phyloP scores from a whole-genome alignment of 495 filamentous ascomycete genomes.

The Talaromyces stipitatus region DNA sequence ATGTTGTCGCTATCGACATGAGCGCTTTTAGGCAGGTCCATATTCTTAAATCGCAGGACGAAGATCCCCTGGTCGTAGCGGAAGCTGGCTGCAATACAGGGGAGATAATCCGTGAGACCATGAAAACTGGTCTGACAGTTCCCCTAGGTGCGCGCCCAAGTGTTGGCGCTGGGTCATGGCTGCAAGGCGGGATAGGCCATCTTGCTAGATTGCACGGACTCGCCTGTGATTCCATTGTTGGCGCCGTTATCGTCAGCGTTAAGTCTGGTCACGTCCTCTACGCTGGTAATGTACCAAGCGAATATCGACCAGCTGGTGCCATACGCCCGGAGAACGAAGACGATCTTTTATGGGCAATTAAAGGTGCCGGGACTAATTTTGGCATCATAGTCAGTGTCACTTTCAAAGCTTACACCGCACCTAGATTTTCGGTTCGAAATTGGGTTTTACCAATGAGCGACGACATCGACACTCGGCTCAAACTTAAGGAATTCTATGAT shows the following conservation, averaged over 20 bases:
- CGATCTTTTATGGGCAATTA: conserved; percentile 54
- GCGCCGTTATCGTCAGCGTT: conserved; percentile 50
- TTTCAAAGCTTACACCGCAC: conserved; percentile 44
- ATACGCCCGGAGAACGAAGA: conserved; percentile 38
- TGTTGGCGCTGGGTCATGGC: conserved; percentile 54
- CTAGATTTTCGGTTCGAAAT: conserved; percentile 36
- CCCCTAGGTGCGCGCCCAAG: conserved; percentile 54
- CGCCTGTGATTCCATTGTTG: conserved; percentile 52
- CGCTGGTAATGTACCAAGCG: conserved; percentile 44
- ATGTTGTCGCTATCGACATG: conserved; percentile 53
- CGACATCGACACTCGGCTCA: conserved; percentile 24
- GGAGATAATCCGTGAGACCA: conserved; percentile 46
- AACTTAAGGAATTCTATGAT: conserved; percentile 37
- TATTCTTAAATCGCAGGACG: conserved; percentile 20
- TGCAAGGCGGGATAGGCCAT: conserved; percentile 61
- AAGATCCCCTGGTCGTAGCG: conserved; percentile 35
- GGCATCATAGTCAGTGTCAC: conserved; percentile 53
- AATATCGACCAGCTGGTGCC: conserved; percentile 39
- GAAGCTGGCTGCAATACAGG: conserved; percentile 48
- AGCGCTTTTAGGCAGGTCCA: conserved; percentile 44
- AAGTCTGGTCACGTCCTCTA: conserved; percentile 39
- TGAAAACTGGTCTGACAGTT: conserved; percentile 44
- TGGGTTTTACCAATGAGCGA: conserved; percentile 43
- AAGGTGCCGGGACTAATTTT: conserved; percentile 56
- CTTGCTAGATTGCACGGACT: conserved; percentile 50